Evolutionary conservation across 768 basidiomycete genomes (phyloP).

Genomic region (Panus rudis): DNA sequence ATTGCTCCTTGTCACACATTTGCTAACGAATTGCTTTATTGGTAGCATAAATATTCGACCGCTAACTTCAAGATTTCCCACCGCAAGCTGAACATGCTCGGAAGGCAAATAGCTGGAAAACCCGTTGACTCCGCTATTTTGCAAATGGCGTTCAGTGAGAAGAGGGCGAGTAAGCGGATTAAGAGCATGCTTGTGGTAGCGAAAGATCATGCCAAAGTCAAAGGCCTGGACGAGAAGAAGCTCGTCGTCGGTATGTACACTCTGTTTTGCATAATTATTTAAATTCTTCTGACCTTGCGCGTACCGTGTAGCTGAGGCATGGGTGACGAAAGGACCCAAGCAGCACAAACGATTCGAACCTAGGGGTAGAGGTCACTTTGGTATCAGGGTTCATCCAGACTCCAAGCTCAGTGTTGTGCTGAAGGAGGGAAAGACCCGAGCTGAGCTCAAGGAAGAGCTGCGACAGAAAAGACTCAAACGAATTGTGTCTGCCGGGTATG

Average conservation of each 20-base stretch:
- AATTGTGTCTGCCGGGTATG: constrained; percentile 74
- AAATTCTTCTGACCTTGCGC: neutral
- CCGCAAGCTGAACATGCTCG: constrained; percentile 86
- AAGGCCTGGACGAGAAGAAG: constrained; percentile 62
- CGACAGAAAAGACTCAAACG: constrained; percentile 62
- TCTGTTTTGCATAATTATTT: neutral
- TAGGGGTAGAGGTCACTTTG: constrained; percentile 75
- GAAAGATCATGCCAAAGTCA: constrained; percentile 80
- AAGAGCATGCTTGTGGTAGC: constrained; percentile 86
- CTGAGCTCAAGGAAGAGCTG: constrained; percentile 56
- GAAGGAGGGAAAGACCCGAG: constrained; percentile 73
- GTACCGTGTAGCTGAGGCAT: constrained; percentile 66
- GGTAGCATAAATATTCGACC: constrained; percentile 88
- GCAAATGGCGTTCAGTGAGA: constrained; percentile 95
- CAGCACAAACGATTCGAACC: constrained; percentile 64
- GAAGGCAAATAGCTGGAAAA: constrained; percentile 79
- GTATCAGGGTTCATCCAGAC: constrained; percentile 69
- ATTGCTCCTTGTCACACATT: neutral
- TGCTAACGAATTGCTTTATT: constrained; percentile 9
- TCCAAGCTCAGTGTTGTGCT: constrained; percentile 71
- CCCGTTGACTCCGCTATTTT: constrained; percentile 94
- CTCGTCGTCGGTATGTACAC: constrained; percentile 72
- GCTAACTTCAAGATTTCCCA: constrained; percentile 90
- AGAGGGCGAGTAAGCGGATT: constrained; percentile 78
- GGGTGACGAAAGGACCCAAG: constrained; percentile 83